Evolutionary conservation across 371 early-diverging fungal genomes (phyloP), one percentile per base, ranked within the genome.

Genomic region (Dinochytrium kinnereticum): DNA sequence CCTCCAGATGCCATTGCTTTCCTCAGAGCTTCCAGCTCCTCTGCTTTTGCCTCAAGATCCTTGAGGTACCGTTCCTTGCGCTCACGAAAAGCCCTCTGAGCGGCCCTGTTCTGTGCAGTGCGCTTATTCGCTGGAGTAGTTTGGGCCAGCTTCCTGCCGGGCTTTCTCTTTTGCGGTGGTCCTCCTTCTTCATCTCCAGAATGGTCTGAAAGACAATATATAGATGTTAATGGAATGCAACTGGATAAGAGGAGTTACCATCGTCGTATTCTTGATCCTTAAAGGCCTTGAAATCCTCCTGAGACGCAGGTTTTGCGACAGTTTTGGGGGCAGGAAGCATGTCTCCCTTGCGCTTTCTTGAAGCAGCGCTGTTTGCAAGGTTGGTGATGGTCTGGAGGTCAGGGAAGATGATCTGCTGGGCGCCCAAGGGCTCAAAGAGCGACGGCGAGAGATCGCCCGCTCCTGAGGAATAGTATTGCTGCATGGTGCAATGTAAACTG

Each of bases 121-220:
- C 82, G 78, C 70, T 84, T 84, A 76, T 79, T 80, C 1, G 84
- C 55, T 1, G 89, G 85, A 59, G 84, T 86, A 21, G 81, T 78
- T 0, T 75, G 79, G 26, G 83, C 82, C 1, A 92, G 92, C 78
- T 93, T 94, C 38, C 94, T 77, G 10, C 95, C 95, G 0, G 94
- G 92, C 81, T 93, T 93, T 74, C 90, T 92, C 55, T 73, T 73
- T 57, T 68, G 67, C 2, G 30, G n/a, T 28, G 69, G 49, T 7
- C 33, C 53, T 2, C 53, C 51, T 5, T 33, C 55, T 26, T 68
- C 10, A 26, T 67, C 17, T 5, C 26, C 19, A 7, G 26, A 10
- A 26, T 64, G 64, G 15, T 64, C 24, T 7, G 36, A 19, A 64
- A 26, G 13, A 33, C 7, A 64, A 64, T 33, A 15, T 37, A 5